These are phyloP conservation scores for Tuber indicum DNA, from an alignment of 495 filamentous ascomycete species.

Conservation along the genomic window DNA sequence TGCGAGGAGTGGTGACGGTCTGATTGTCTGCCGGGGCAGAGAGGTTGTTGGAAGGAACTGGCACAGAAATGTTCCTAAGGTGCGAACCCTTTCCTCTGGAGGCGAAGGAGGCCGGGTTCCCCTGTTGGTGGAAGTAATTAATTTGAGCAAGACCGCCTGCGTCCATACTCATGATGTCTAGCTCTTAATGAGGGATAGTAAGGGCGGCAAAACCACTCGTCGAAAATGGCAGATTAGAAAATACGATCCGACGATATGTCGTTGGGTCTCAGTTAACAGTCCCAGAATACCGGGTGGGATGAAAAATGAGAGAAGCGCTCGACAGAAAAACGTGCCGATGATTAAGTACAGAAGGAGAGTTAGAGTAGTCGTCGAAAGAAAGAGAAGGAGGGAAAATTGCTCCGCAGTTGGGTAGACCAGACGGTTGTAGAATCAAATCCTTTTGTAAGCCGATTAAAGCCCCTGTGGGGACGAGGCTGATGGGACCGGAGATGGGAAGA, in stretches of 20 bases:
- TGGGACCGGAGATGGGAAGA: slow-evolving; percentile 16
- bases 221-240: slow-evolving; percentile 30
- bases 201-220: slow-evolving; percentile 40
- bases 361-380: slow-evolving; percentile 21
- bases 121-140: slow-evolving; percentile 62
- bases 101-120: slow-evolving; percentile 49
- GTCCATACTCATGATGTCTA: slow-evolving; percentile 71
- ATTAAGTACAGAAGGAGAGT: slow-evolving; percentile 19
- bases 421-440: slow-evolving; percentile 20
- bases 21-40: slow-evolving; percentile 35
- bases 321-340: slow-evolving; percentile 22
- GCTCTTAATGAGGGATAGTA: slow-evolving; percentile 37
- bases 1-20: slow-evolving; percentile 65
- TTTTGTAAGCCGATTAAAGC: slow-evolving; percentile 29
- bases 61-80: slow-evolving; percentile 46
- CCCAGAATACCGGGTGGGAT: slow-evolving; percentile 11
- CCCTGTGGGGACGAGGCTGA: slow-evolving; percentile 29
- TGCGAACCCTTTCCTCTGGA: slow-evolving; percentile 64
- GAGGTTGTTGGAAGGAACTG: slow-evolving; percentile 29
- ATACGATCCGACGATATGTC: slow-evolving; percentile 21
- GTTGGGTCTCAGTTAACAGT: slow-evolving; percentile 10
- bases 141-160: slow-evolving; percentile 99
- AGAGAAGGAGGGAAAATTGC: slow-evolving; percentile 19
- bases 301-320: slow-evolving; percentile 6
- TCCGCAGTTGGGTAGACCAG: slow-evolving; percentile 17